These are phyloP conservation scores for Allium sativum DNA, from an alignment of 106 monocot genomes.

Conservation along the genomic window DNA sequence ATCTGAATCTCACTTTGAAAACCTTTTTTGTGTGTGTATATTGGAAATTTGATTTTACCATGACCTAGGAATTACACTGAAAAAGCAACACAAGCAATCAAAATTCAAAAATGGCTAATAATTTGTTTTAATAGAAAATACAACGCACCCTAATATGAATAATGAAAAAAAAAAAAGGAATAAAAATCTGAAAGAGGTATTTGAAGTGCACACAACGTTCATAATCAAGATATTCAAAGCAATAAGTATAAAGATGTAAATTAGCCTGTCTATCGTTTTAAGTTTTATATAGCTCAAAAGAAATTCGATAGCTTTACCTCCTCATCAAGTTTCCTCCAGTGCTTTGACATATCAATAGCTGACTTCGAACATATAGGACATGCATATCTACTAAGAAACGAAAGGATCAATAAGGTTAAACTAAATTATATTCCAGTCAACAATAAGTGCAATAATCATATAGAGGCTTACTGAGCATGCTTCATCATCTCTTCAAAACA, in stretches of 20 bases:
- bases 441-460: neutral
- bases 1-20: too few relatives aligned
- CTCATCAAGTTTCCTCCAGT: slow-evolving; percentile 46
- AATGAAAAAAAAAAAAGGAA: neutral
- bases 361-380: slow-evolving; percentile 80
- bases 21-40: too few relatives aligned
- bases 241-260: neutral
- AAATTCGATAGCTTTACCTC: slow-evolving; percentile 29
- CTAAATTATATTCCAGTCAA: neutral
- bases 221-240: neutral
- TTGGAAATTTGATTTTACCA: too few relatives aligned
- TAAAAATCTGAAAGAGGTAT: neutral
- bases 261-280: neutral
- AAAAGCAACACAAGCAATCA: neutral
- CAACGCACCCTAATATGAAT: neutral
- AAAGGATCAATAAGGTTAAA: neutral
- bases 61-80: neutral
- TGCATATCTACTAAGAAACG: slow-evolving; percentile 31
- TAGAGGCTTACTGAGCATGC: slow-evolving; percentile 54
- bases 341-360: slow-evolving; percentile 50
- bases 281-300: neutral
- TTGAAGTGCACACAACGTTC: neutral
- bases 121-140: neutral
- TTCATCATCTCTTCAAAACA: slow-evolving; percentile 64
- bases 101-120: neutral